Evolutionary conservation across 2,329 filamentous ascomycete species (phyloP).

Genomic region (Apiospora aurea): DNA sequence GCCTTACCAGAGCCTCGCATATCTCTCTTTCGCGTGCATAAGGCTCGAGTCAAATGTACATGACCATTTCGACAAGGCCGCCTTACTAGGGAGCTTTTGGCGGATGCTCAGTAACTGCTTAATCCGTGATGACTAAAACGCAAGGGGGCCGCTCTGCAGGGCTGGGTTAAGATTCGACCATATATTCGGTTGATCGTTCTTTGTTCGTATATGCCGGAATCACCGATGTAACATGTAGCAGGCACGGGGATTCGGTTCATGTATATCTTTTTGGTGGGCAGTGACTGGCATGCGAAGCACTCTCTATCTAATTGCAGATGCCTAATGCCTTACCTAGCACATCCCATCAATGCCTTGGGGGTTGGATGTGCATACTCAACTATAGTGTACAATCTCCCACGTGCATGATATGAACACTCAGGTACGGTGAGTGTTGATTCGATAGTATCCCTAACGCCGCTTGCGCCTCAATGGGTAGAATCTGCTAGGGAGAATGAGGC

Average conservation of each 20-base stretch:
- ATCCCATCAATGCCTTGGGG: background rate
- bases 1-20: constrained; percentile 6
- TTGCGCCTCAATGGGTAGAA: background rate
- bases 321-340: background rate
- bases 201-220: background rate
- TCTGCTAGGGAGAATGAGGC: background rate
- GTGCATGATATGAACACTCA: background rate
- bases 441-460: background rate
- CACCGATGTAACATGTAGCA: background rate
- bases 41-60: background rate
- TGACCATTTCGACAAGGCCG: background rate
- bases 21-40: background rate
- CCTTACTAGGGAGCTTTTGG: background rate
- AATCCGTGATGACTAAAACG: background rate
- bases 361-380: background rate
- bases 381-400: background rate
- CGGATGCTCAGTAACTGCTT: background rate
- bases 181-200: background rate
- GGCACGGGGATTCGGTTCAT: background rate
- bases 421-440: background rate
- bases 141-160: background rate
- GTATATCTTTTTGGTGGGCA: background rate
- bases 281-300: background rate
- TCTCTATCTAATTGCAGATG: background rate
- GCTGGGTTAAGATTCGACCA: background rate